phyloP scores from a whole-genome alignment of 73 alveolate genomes.

The Effrenium voratum region DNA sequence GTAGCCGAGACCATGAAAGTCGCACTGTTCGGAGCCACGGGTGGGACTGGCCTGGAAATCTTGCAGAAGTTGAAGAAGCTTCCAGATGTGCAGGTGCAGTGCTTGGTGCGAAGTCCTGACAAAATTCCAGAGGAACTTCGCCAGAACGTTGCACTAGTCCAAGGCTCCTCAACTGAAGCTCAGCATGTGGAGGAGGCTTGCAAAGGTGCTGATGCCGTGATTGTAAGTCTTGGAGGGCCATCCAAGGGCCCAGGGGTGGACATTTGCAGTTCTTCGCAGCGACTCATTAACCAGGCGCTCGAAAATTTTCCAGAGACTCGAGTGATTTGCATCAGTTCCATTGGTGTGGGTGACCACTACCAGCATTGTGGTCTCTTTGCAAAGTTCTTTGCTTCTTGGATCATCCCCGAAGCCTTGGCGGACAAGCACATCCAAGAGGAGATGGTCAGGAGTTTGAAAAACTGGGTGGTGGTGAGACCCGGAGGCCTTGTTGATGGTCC shows the following conservation, averaged over 20 bases:
- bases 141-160: no score
- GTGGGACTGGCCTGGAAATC: slow-evolving; percentile 73
- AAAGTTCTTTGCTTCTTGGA: slow-evolving; percentile 78
- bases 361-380: slow-evolving; percentile 89
- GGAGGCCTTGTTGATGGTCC: slow-evolving; percentile 55
- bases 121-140: slow-evolving; percentile 77
- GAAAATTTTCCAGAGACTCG: slow-evolving; percentile 22
- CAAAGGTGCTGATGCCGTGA: slow-evolving; percentile 48
- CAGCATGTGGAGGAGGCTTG: slow-evolving; percentile 36
- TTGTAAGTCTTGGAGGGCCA: slow-evolving; percentile 80
- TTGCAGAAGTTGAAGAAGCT: slow-evolving; percentile 19
- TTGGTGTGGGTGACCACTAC: slow-evolving; percentile 92
- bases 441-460: slow-evolving; percentile 69
- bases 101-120: slow-evolving; percentile 80
- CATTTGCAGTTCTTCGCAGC: slow-evolving; percentile 74
- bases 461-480: slow-evolving; percentile 85
- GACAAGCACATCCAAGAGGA: slow-evolving; percentile 68
- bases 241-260: slow-evolving; percentile 74
- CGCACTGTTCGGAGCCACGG: slow-evolving; percentile 57
- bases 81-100: slow-evolving; percentile 27
- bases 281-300: slow-evolving; percentile 65
- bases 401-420: slow-evolving; percentile 75
- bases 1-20: slow-evolving; percentile 31
- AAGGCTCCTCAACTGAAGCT: slow-evolving; percentile 65
- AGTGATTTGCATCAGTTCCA: slow-evolving; percentile 79